Evolutionary conservation across 768 basidiomycete species (phyloP).

Genomic region (Dioszegia aurantiaca): DNA sequence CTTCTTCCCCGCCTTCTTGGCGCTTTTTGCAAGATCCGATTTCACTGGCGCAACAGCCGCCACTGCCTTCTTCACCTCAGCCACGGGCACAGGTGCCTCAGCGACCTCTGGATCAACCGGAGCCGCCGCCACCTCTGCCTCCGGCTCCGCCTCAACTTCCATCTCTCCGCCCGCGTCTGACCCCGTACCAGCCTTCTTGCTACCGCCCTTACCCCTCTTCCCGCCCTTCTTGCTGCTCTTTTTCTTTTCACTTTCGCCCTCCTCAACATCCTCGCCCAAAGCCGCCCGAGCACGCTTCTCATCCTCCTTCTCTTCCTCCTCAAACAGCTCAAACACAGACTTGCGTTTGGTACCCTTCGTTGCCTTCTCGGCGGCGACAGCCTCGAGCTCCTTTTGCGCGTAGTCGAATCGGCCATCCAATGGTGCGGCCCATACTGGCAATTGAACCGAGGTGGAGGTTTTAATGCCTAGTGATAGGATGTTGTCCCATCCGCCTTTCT

Average conservation of each 20-base stretch:
- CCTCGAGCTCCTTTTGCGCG: conserved; percentile 19
- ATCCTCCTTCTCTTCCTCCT: conserved; percentile 49
- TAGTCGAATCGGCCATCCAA: conserved; percentile 67
- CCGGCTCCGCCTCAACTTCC: conserved; percentile 8
- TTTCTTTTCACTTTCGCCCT: conserved; percentile 8
- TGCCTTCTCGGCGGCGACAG: conserved; percentile 36
- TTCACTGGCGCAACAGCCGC: conserved; percentile 4
- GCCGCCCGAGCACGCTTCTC: conserved; percentile 59
- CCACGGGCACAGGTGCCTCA: background rate
- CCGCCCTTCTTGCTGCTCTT: conserved; percentile 16
- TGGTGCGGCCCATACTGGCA: conserved; percentile 87
- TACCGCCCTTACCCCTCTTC: conserved; percentile 8
- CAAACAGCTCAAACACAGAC: conserved; percentile 12
- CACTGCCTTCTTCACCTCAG: conserved; percentile 9
- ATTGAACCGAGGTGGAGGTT: conserved; percentile 72
- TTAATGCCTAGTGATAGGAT: conserved; percentile 86
- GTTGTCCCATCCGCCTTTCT: conserved; percentile 85
- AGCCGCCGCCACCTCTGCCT: background rate
- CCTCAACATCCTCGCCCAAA: conserved; percentile 43
- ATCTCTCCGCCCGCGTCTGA: conserved; percentile 5
- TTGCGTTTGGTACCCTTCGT: conserved; percentile 24
- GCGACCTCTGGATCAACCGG: no score
- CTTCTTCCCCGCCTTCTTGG: conserved; percentile 57
- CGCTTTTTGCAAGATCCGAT: conserved; percentile 10
- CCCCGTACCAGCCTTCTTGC: conserved; percentile 10